These are phyloP conservation scores for Scolecobasidium constrictum DNA, from an alignment of 2,329 filamentous ascomycete species.

Conservation along the genomic window DNA sequence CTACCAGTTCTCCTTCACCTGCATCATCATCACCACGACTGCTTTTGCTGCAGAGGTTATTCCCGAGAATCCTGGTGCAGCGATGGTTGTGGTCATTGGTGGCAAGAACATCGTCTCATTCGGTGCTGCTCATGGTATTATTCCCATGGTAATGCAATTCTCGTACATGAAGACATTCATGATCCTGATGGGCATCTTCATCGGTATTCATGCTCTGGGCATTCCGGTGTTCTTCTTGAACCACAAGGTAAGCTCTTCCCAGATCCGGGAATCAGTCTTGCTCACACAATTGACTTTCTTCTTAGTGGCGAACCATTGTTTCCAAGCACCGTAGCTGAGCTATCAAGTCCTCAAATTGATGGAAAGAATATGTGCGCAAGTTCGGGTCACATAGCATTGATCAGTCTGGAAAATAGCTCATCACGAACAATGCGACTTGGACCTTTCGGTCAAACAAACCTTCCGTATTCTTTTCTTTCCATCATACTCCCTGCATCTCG, in stretches of 20 bases:
- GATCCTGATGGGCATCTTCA: conserved; percentile 14
- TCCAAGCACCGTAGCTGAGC: too few species aligned
- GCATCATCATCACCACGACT: conserved; percentile 19
- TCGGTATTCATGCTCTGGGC: conserved; percentile 11
- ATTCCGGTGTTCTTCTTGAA: conserved; percentile 12
- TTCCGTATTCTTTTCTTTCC: background rate
- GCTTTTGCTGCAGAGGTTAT: conserved; percentile 20
- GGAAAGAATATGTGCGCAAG: too few species aligned
- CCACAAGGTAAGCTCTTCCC: conserved; percentile 8
- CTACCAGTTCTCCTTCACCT: conserved; percentile 16
- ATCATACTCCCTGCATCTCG: background rate
- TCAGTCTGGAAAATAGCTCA: too few species aligned
- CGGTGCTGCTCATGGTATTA: conserved; percentile 21
- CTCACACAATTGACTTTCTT: too few species aligned
- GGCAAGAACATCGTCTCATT: conserved; percentile 25
- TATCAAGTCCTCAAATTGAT: too few species aligned
- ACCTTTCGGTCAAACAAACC: too few species aligned
- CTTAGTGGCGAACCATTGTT: too few species aligned
- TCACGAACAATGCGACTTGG: too few species aligned
- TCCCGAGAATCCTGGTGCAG: conserved; percentile 18
- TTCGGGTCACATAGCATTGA: too few species aligned
- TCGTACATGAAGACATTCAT: conserved; percentile 16
- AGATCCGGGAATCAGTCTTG: too few species aligned
- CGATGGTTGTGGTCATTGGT: conserved; percentile 23
- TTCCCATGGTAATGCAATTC: conserved; percentile 20